Percentiles rank a stretch among this genome's conserved stretches.
These are phyloP conservation scores for Gaultheria prostrata DNA, from an alignment of 148 eudicot species.

Conservation along the genomic window DNA sequence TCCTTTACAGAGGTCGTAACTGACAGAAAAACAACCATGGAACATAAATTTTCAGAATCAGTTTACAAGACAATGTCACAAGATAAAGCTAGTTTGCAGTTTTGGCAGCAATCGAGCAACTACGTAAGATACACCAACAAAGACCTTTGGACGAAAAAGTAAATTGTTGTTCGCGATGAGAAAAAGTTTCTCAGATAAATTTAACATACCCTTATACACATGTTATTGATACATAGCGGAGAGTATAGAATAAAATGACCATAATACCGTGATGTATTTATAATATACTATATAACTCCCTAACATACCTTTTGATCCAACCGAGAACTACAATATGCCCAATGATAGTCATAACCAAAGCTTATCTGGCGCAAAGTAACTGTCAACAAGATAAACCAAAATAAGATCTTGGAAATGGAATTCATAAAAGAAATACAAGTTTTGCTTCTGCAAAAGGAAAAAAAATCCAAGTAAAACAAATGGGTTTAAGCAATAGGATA, in stretches of 20 bases:
- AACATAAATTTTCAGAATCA: background rate
- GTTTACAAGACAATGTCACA: background rate
- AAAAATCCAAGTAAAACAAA: background rate
- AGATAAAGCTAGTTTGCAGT: slow-evolving; percentile 3
- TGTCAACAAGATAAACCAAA: slow-evolving; percentile 27
- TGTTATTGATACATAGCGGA: background rate
- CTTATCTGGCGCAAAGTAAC: slow-evolving; percentile 88
- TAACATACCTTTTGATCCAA: slow-evolving; percentile 67
- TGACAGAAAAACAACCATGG: background rate
- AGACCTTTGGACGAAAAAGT: slow-evolving; percentile 7
- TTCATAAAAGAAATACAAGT: background rate
- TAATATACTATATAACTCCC: background rate
- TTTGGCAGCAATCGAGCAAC: background rate
- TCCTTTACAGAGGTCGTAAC: background rate
- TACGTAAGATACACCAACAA: slow-evolving; percentile 2
- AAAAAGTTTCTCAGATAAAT: background rate
- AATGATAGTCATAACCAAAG: slow-evolving; percentile 88
- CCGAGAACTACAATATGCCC: slow-evolving; percentile 53
- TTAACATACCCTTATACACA: background rate
- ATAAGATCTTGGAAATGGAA: background rate
- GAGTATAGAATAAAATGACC: background rate
- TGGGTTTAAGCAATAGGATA: background rate
- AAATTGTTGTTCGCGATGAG: background rate
- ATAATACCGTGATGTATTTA: background rate
- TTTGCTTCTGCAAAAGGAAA: background rate